These are phyloP conservation scores for Solanum rostratum DNA, from an alignment of 257 asterid species.

Conservation along the genomic window DNA sequence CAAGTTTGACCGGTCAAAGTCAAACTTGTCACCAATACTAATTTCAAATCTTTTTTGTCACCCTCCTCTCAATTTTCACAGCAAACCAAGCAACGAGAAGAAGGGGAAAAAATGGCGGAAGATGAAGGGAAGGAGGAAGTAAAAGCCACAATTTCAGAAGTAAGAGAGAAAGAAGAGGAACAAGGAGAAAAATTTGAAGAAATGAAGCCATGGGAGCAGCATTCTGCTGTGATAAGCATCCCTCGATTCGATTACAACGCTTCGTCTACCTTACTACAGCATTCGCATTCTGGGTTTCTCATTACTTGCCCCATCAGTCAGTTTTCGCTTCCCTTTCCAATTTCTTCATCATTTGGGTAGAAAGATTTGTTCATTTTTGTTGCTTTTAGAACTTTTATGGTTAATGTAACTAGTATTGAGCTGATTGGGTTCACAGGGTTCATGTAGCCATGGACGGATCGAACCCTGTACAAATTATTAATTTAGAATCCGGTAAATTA, in stretches of 20 bases:
- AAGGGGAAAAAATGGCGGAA: not conserved
- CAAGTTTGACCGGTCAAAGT: too few species aligned
- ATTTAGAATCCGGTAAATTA: too few species aligned
- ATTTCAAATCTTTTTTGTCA: too few species aligned
- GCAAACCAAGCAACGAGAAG: not conserved
- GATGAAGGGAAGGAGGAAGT: not conserved
- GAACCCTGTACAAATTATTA: too few species aligned
- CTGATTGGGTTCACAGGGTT: not conserved
- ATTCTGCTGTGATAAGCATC: constrained; percentile 35
- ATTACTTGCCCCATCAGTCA: constrained; percentile 39
- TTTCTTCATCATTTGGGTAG: not conserved
- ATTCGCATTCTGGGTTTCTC: constrained; percentile 37
- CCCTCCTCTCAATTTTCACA: too few species aligned
- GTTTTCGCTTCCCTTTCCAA: not conserved
- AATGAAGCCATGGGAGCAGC: constrained; percentile 53
- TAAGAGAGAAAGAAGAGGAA: not conserved
- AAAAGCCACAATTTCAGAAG: not conserved
- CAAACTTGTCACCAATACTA: too few species aligned
- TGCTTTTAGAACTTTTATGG: not conserved
- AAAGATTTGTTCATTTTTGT: not conserved
- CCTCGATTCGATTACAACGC: constrained; percentile 40
- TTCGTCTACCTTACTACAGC: constrained; percentile 20
- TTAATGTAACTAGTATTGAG: not conserved
- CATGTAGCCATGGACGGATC: too few species aligned
- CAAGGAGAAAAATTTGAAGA: constrained; percentile 3